Evolutionary conservation across 2,329 filamentous ascomycete genomes (phyloP), one percentile per base, ranked within the genome.

Genomic region (Xylariaceae sp.): DNA sequence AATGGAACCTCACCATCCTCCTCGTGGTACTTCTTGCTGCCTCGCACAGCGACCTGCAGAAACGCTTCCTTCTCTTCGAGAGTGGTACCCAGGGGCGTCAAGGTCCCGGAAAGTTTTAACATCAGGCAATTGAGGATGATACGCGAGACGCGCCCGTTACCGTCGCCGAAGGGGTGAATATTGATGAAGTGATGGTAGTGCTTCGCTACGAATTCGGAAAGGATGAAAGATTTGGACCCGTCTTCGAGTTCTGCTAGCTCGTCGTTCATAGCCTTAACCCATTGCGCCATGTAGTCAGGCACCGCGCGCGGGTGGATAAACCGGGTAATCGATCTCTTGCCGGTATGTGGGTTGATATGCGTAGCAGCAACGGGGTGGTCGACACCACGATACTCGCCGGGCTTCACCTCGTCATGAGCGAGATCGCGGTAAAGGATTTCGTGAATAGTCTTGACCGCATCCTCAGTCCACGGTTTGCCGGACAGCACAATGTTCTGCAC

Each of bases 101-200:
- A 16, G 22, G 37, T 33, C 0, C 65, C 60, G 0, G 48, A 48
- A 37, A 63, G 66, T 1, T 63, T 64, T 1, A 66, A 44, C 0
- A 69, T 43, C 0, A 72, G 56, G 0, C 56, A 57, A 14, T 70
- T 71, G 0, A 70, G 55, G 2, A 72, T 56, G 10, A 71, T 55
- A 0, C 66, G 58, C 29, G 65, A 68, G 49, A 63, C 58, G 2
- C 67, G 48, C 0, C 66, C 66, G 22, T 71, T 72, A 0, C 66
- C 67, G 21, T 70, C 66, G 10, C 57, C 55, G 20, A 71, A 71
- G 0, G 65, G 68, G 8, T 71, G 66, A 2, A 70, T 69, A 6
- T 57, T 56, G 10, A 69, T 60, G 22, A 70, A 65, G 3, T 52
- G 37, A 12, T 66, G 53, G 21, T 54, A 61, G 22, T 62, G 60